Percentiles rank a stretch among this genome's conserved stretches.
phyloP scores from a whole-genome alignment of 306 rosid species.

The Castanea sativa region DNA sequence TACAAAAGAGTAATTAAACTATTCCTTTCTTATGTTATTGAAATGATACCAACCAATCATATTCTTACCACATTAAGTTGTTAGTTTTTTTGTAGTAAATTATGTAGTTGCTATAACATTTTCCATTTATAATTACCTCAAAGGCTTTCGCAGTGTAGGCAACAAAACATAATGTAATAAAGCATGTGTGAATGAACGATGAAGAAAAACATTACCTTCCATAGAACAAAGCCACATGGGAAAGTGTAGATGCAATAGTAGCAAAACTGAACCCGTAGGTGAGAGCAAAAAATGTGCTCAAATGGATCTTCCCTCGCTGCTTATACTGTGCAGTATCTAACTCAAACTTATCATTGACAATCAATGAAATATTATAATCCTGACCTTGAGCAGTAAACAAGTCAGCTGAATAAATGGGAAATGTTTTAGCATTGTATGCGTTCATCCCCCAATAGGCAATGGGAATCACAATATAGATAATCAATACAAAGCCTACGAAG shows the following conservation, averaged over 20 bases:
- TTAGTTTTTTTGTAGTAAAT: no score
- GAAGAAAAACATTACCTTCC: conserved; percentile 54
- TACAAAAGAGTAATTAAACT: no score
- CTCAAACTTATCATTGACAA: conserved; percentile 64
- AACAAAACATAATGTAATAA: conserved; percentile 8
- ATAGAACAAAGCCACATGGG: conserved; percentile 73
- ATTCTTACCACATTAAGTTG: no score
- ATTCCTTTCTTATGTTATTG: no score
- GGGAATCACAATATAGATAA: conserved; percentile 49
- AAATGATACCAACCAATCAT: no score
- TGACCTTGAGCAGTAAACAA: conserved; percentile 59
- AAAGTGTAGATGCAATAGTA: conserved; percentile 65
- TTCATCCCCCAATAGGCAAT: conserved; percentile 68
- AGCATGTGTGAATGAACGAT: not conserved
- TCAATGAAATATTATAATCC: conserved; percentile 49
- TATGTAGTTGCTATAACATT: no score
- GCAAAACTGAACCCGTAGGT: conserved; percentile 77
- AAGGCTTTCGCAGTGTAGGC: no score
- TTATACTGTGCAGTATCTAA: conserved; percentile 39
- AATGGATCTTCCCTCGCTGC: conserved; percentile 58
- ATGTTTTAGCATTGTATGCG: conserved; percentile 45
- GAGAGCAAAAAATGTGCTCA: conserved; percentile 68
- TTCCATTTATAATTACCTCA: no score
- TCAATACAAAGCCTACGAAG: conserved; percentile 42
- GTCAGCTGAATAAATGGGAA: conserved; percentile 73